These are phyloP conservation scores for Talaromyces pinophilus DNA, from an alignment of 2,329 filamentous ascomycete species.

Conservation along the genomic window DNA sequence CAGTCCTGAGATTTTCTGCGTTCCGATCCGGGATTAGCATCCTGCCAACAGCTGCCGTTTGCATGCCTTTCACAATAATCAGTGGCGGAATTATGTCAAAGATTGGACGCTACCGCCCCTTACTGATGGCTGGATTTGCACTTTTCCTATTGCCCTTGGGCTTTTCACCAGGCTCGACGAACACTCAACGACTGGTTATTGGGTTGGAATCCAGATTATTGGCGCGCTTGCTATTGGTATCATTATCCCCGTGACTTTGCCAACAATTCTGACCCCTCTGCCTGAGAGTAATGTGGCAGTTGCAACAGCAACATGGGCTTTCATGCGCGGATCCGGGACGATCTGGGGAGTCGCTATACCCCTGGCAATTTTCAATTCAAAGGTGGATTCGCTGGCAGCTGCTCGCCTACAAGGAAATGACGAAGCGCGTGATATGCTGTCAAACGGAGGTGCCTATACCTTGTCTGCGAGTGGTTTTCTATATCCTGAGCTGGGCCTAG, in stretches of 20 bases:
- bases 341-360: constrained; percentile 6
- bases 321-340: constrained; percentile 4
- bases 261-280: constrained; percentile 4
- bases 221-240: constrained; percentile 4
- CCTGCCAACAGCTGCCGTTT: background rate
- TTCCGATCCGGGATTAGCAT: background rate
- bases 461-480: background rate
- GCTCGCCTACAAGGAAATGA: background rate
- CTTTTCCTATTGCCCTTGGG: background rate
- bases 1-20: background rate
- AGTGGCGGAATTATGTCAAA: background rate
- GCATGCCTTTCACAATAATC: constrained; percentile 1
- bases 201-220: constrained; percentile 2
- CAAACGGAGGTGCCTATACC: constrained; percentile 14
- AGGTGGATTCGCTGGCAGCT: background rate
- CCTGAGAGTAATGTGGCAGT: constrained; percentile 11
- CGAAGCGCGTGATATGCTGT: background rate
- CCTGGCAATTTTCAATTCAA: constrained; percentile 6
- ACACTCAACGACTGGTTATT: background rate
- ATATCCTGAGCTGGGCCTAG: background rate
- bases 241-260: background rate
- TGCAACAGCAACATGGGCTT: constrained; percentile 1
- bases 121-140: background rate
- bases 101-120: background rate
- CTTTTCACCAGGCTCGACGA: background rate